These are phyloP conservation scores for Xylariaceae sp. DNA, from an alignment of 2,329 filamentous ascomycete species.

Conservation along the genomic window DNA sequence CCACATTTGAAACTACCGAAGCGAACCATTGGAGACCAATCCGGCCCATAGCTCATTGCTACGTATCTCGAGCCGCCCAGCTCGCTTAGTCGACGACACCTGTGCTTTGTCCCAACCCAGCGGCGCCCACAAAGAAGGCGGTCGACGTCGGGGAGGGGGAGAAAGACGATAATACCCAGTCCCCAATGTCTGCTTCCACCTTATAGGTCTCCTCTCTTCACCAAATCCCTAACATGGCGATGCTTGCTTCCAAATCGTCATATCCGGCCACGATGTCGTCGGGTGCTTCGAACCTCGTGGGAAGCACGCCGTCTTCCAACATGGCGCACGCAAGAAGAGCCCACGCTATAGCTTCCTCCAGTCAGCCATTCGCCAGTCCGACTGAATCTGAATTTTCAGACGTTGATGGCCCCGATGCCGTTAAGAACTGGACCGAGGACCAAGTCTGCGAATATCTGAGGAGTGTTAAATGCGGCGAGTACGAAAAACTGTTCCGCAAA, in stretches of 20 bases:
- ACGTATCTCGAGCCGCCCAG: neutral
- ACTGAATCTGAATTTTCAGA: slow-evolving; percentile 94
- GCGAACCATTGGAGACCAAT: slow-evolving; percentile 8
- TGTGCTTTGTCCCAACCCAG: slow-evolving; percentile 15
- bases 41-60: slow-evolving; percentile 7
- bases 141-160: slow-evolving; percentile 11
- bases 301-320: slow-evolving; percentile 46
- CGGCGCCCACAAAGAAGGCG: slow-evolving; percentile 14
- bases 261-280: slow-evolving; percentile 57
- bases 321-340: slow-evolving; percentile 51
- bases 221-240: slow-evolving; percentile 56
- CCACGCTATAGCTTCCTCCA: slow-evolving; percentile 45
- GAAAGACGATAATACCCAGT: slow-evolving; percentile 7
- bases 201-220: slow-evolving; percentile 7
- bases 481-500: slow-evolving; percentile 81
- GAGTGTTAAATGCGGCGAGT: slow-evolving; percentile 89
- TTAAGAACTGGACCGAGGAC: slow-evolving; percentile 87
- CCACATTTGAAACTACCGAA: slow-evolving; percentile 27
- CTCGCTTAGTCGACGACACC: slow-evolving; percentile 8
- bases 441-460: slow-evolving; percentile 86
- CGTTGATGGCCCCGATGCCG: slow-evolving; percentile 67
- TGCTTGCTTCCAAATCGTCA: slow-evolving; percentile 71
- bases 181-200: slow-evolving; percentile 6
- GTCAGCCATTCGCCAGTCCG: slow-evolving; percentile 68
- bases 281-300: slow-evolving; percentile 42